Evolutionary conservation across 108 stramenopile genomes (phyloP).

Genomic region (Mediolabrus comicus): DNA sequence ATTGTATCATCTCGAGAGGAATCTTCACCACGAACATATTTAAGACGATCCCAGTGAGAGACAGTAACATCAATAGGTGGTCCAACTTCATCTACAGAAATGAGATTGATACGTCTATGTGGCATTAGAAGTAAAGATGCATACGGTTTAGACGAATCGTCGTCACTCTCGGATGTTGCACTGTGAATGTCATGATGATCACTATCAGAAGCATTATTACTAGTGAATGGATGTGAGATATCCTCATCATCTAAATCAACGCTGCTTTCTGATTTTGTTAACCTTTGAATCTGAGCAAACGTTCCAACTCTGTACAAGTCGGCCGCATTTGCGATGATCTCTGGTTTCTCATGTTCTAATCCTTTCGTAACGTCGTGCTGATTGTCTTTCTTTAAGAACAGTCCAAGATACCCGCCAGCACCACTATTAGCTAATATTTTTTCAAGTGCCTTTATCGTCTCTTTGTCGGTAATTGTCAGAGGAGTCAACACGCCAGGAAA

Average conservation of each 20-base stretch:
- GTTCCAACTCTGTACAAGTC: constrained; percentile 83
- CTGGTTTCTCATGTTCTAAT: constrained; percentile 65
- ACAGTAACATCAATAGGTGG: constrained; percentile 91
- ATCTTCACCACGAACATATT: constrained; percentile 51
- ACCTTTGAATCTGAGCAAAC: constrained; percentile 81
- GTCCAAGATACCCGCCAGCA: constrained; percentile 64
- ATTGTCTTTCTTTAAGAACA: constrained; percentile 74
- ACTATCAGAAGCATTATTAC: constrained; percentile 1
- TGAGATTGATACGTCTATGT: constrained; percentile 86
- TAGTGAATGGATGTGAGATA: constrained; percentile 1
- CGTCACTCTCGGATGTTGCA: constrained; percentile 11
- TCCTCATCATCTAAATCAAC: constrained; percentile 12
- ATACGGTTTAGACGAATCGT: constrained; percentile 30
- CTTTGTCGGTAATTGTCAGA: constrained; percentile 71
- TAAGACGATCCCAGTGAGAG: constrained; percentile 85
- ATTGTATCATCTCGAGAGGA: constrained; percentile 75
- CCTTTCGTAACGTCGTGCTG: constrained; percentile 69
- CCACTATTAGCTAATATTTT: constrained; percentile 46
- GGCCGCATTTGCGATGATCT: constrained; percentile 65
- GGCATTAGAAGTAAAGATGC: constrained; percentile 78
- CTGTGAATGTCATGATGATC: constrained; percentile 7
- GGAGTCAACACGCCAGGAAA: constrained; percentile 83
- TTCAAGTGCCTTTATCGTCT: constrained; percentile 77
- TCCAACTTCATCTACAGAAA: constrained; percentile 76
- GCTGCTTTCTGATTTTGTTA: constrained; percentile 31